A percentile compares a stretch with the other conserved stretches of the same genome.
These are phyloP conservation scores for Xylariales sp. DNA, from an alignment of 2,329 filamentous ascomycete genomes.

Conservation along the genomic window DNA sequence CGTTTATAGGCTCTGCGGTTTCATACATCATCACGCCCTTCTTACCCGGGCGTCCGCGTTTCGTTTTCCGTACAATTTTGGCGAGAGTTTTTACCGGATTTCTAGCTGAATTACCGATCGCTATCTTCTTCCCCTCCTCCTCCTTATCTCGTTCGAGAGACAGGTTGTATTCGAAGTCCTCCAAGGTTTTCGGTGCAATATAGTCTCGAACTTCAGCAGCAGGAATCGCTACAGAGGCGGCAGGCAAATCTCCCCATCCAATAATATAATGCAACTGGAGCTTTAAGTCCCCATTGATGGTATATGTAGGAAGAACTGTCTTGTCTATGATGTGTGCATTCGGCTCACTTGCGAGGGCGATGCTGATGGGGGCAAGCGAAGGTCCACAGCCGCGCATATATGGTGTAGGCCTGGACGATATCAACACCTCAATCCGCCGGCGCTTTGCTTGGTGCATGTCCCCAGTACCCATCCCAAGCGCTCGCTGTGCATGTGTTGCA, in stretches of 20 bases:
- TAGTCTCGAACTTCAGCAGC: slow-evolving; percentile 50
- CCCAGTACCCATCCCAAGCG: neutral
- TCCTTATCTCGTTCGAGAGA: slow-evolving; percentile 39
- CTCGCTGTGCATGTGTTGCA: neutral
- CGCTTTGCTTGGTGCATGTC: neutral
- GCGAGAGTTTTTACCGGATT: too few species aligned
- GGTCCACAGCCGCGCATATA: slow-evolving; percentile 46
- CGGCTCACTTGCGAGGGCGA: slow-evolving; percentile 44
- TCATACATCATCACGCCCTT: slow-evolving; percentile 18
- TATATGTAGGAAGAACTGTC: slow-evolving; percentile 36
- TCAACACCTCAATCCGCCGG: slow-evolving; percentile 23
- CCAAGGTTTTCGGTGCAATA: slow-evolving; percentile 51
- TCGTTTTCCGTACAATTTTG: slow-evolving; percentile 8
- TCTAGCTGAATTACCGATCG: slow-evolving; percentile 13
- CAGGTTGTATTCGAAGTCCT: slow-evolving; percentile 50
- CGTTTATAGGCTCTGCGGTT: slow-evolving; percentile 13
- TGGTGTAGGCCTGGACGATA: slow-evolving; percentile 21
- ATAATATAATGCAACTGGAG: slow-evolving; percentile 49
- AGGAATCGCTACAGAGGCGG: slow-evolving; percentile 40
- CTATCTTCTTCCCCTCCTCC: slow-evolving; percentile 20
- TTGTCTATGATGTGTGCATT: slow-evolving; percentile 55
- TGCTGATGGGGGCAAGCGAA: slow-evolving; percentile 38
- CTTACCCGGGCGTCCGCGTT: slow-evolving; percentile 22
- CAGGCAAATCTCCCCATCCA: slow-evolving; percentile 48
- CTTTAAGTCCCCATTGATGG: slow-evolving; percentile 21